A percentile compares a stretch with the other conserved stretches of the same genome.
Conservation (phyloP, 306 rosid genomes). For the Begonia fuchsioides region DNA sequence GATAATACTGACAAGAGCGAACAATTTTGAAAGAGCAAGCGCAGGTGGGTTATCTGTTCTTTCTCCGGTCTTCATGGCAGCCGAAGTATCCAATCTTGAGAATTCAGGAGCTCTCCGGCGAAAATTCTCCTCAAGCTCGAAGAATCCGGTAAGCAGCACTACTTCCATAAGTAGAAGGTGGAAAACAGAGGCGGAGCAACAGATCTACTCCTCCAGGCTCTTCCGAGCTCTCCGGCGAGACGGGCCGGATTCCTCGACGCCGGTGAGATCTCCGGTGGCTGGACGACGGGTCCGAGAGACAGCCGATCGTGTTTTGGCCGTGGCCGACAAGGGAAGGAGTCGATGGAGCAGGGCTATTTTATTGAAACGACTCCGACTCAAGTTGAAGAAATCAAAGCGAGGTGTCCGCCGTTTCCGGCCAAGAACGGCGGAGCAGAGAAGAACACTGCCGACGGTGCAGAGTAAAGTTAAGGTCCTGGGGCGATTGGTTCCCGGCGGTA, state of each 20-base stretch:
- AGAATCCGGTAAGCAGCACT: slow-evolving; percentile 1
- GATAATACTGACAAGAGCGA: too few species aligned
- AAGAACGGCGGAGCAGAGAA: slow-evolving; percentile 5
- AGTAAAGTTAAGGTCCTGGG: slow-evolving; percentile 48
- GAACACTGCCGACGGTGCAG: slow-evolving; percentile 33
- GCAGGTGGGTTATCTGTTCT: too few species aligned
- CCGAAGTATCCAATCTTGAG: background rate
- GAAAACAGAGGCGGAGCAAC: slow-evolving; percentile 55
- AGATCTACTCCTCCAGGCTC: slow-evolving; percentile 63
- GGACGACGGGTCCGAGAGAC: slow-evolving; percentile 28
- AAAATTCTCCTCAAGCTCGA: slow-evolving; percentile 11
- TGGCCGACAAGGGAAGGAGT: slow-evolving; percentile 51
- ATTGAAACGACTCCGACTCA: slow-evolving; percentile 28
- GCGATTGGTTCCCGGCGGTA: slow-evolving; percentile 87
- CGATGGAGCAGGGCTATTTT: slow-evolving; percentile 92
- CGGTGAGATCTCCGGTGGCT: slow-evolving; percentile 1
- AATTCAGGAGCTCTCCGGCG: slow-evolving; percentile 11
- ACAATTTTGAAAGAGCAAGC: too few species aligned
- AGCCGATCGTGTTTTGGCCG: slow-evolving; percentile 68
- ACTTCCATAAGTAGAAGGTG: slow-evolving; percentile 24
- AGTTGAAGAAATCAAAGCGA: background rate
- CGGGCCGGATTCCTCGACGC: slow-evolving; percentile 17
- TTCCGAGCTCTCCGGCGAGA: slow-evolving; percentile 35
- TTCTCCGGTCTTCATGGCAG: slow-evolving; percentile 4
- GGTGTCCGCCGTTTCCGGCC: background rate